Evolutionary conservation across 2,329 filamentous ascomycete species (phyloP).

Genomic region (Emergomyces orientalis): DNA sequence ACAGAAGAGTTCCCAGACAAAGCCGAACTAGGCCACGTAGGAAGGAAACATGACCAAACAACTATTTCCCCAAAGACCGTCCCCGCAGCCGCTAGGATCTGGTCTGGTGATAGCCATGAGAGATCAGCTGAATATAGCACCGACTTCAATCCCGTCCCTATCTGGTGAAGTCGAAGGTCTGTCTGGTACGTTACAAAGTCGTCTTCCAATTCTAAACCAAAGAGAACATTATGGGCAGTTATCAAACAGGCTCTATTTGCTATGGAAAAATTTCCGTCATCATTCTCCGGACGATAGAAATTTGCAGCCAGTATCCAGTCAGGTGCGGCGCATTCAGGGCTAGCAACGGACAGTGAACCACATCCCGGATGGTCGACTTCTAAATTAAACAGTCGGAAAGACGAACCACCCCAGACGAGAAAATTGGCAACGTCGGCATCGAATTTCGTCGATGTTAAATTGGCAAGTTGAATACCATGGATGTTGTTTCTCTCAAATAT

Average conservation of each 20-base stretch:
- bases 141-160: conserved; percentile 54
- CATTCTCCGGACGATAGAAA: conserved; percentile 35
- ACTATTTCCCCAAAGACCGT: conserved; percentile 93
- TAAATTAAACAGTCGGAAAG: conserved; percentile 39
- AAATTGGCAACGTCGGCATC: conserved; percentile 18
- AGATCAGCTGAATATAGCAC: conserved; percentile 81
- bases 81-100: conserved; percentile 70
- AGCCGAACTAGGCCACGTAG: conserved; percentile 9
- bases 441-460: conserved; percentile 15
- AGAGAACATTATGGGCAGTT: conserved; percentile 79
- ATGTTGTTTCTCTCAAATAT: conserved; percentile 32
- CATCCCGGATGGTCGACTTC: conserved; percentile 1
- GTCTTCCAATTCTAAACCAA: conserved; percentile 39
- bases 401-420: conserved; percentile 63
- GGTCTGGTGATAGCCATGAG: conserved; percentile 48
- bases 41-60: conserved; percentile 63
- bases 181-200: conserved; percentile 15
- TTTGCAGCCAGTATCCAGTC: conserved; percentile 72
- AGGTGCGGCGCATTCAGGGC: conserved; percentile 42
- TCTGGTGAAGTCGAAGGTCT: conserved; percentile 26
- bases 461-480: conserved; percentile 28
- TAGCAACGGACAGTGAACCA: conserved; percentile 23
- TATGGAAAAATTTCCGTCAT: conserved; percentile 20
- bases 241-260: conserved; percentile 50
- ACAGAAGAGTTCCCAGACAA: conserved; percentile 20